Evolutionary conservation across 2,329 filamentous ascomycete genomes (phyloP), one percentile per base, ranked within the genome.

Genomic region (Huntiella omanensis): DNA sequence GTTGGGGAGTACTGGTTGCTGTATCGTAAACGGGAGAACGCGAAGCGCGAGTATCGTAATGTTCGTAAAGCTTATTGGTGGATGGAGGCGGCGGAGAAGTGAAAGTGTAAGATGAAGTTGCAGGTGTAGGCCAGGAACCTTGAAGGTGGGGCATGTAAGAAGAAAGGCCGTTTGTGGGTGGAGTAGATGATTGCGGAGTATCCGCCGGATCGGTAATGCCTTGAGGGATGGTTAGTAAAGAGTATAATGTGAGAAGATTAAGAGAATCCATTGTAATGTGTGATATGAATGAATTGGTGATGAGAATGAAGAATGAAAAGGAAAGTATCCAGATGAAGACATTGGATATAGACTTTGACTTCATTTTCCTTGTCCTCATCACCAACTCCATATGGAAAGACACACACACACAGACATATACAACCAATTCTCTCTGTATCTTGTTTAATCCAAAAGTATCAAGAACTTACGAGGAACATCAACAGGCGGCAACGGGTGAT

Each of bases 61-160:
- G 34, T 12, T 49, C 47, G 22, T 49, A 49, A 19, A 46, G 37
- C 34, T 49, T 49, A 2, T 28, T 28, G 8, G 22, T 28, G 22
- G 22, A 28, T 2, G 22, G 22, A 10, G 38, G 28, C 43, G 55
- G 60, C 19, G 57, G 51, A 56, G 73, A 64, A 69, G 69, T 69
- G 52, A 71, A 73, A 40, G 71, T 71, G 52, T 76, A 72, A 39
- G 65, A 62, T n/a, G 55, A 56, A 45, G 60, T 61, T 13, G 22
- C 40, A 37, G 70, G 68, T 51, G 73, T 69, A 52, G 74, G 69
- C 70, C 80, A 86, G 54, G 64, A 66, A 41, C 65, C 67, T 51
- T 69, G 68, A 41, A 72, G 65, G 46, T 72, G 70, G 54, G 51
- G 52, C 40, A 63, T 59, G 55, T 77, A 81, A 42, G 58, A 56